phyloP scores from a whole-genome alignment of 2,329 filamentous ascomycete species.

The Talaromyces sp. region DNA sequence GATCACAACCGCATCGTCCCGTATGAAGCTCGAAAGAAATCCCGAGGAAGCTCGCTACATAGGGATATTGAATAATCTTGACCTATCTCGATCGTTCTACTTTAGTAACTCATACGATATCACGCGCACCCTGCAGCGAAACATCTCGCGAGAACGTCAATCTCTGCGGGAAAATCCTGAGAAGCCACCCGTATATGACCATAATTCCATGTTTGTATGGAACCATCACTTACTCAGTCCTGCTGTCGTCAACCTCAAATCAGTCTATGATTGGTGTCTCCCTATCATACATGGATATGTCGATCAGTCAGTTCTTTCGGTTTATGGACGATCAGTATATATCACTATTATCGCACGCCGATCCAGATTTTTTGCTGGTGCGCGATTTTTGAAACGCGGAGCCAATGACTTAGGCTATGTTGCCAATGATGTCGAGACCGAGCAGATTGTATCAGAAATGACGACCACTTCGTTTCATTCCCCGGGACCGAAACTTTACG shows the following conservation, averaged over 20 bases:
- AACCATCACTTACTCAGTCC: slow-evolving; percentile 85
- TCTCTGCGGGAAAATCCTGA: slow-evolving; percentile 63
- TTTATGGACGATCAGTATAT: slow-evolving; percentile 85
- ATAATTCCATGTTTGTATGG: slow-evolving; percentile 98
- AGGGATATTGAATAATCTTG: slow-evolving; percentile 82
- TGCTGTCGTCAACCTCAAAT: slow-evolving; percentile 64
- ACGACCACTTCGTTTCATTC: slow-evolving; percentile 93
- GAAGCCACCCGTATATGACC: slow-evolving; percentile 68
- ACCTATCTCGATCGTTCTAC: slow-evolving; percentile 88
- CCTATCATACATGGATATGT: slow-evolving; percentile 96
- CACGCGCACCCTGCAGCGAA: slow-evolving; percentile 85
- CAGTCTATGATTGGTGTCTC: slow-evolving; percentile 91
- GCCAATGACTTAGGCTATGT: slow-evolving; percentile 94
- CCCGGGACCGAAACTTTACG: slow-evolving; percentile 77
- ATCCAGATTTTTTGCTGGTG: slow-evolving; percentile 90
- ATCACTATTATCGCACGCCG: slow-evolving; percentile 91
- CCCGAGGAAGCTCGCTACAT: slow-evolving; percentile 87
- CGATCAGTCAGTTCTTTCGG: slow-evolving; percentile 77
- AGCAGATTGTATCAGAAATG: slow-evolving; percentile 95
- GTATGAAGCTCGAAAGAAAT: slow-evolving; percentile 75
- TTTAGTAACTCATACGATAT: slow-evolving; percentile 99
- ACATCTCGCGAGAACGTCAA: slow-evolving; percentile 76
- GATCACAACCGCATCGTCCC: slow-evolving; percentile 64
- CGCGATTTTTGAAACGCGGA: slow-evolving; percentile 88
- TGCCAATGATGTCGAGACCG: slow-evolving; percentile 97